Base-by-base conservation (phyloP, 768 basidiomycete species). In the Phaeotremella fagi region DNA sequence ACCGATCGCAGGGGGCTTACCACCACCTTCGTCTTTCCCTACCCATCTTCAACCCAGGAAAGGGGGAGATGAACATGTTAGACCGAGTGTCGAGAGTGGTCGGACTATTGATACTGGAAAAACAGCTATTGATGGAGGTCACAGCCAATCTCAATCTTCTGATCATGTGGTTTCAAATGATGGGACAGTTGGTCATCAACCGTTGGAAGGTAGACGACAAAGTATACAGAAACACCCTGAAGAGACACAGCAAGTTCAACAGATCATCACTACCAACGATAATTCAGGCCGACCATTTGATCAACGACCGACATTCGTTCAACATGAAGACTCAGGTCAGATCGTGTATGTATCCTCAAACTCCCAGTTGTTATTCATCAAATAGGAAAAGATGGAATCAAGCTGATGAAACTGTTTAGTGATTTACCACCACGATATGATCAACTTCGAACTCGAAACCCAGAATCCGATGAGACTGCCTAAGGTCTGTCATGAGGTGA, bases 351-450 rank as follows among this genome's bases (percentile, higher is more conserved):
- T 65, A n/a, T 48, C 11, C 22, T 37, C 45, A 20, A 48, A 3
- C 16, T 7, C 18, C 7, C 28, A 29, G 28, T 20, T 15, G 14
- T 41, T 15, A 29, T 25, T 41, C 3, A 15, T 3, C 20, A n/a
- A 23, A 28, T 46, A 42, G 26, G 20, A 45, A 24, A 18, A 14
- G n/a, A 16, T 56, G 29, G 37, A 18, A 22, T 9, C 23, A 16
- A 23, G 35, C 24, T 50, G n/a, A 23, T 11, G 18, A 42, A 4
- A 33, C 31, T 33, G 12, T 41, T 41, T 18, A 63, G 64, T 33
- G 60, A 66, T 42, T 54, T 66, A 26, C 64, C 64, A 16, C 64
- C 64, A 12, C 22, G 60, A 48, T 66, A 66, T 42, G 61, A 66
- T 52, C 64, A 66, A 41, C 42, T 66, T 15, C 42, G 64, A 44